Conservation (phyloP, 805 yeast species). For the Metschnikowia colocasiae region DNA sequence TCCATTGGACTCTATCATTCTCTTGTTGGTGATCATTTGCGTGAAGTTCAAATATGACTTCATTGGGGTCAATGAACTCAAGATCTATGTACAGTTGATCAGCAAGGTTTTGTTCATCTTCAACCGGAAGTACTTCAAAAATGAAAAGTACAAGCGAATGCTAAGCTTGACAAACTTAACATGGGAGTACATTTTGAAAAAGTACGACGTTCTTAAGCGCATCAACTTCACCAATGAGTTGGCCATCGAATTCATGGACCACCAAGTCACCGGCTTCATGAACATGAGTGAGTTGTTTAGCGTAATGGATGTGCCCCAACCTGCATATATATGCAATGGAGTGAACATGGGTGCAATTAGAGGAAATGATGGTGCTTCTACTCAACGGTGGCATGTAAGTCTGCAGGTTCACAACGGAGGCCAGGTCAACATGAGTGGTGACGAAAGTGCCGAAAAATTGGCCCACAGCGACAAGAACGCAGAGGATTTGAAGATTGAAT, state of each 20-base stretch:
- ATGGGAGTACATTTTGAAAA: conserved; percentile 42
- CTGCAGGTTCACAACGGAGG: not conserved
- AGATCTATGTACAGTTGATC: conserved; percentile 37
- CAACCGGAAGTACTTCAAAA: conserved; percentile 44
- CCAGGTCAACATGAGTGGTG: not conserved
- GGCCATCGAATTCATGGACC: conserved; percentile 35
- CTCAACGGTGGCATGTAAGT: not conserved
- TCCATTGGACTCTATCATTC: conserved; percentile 56
- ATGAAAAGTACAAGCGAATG: conserved; percentile 45
- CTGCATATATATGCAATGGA: conserved; percentile 19
- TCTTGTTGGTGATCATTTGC: conserved; percentile 49
- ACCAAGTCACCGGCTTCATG: conserved; percentile 37
- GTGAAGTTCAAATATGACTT: conserved; percentile 47
- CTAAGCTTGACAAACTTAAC: conserved; percentile 38
- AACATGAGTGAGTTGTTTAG: conserved; percentile 41
- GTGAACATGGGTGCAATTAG: conserved; percentile 11
- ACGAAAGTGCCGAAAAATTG: not conserved
- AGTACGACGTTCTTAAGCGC: conserved; percentile 28
- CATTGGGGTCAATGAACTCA: conserved; percentile 35
- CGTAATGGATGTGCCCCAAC: conserved; percentile 44
- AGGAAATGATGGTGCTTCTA: conserved; percentile 5
- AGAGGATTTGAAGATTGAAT: conserved; percentile 24
- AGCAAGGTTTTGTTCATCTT: conserved; percentile 41
- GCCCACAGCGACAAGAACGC: not conserved
- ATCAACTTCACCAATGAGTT: conserved; percentile 24